Evolutionary conservation across 768 basidiomycete species (phyloP).

Genomic region (Kwoniella newhampshirensis): DNA sequence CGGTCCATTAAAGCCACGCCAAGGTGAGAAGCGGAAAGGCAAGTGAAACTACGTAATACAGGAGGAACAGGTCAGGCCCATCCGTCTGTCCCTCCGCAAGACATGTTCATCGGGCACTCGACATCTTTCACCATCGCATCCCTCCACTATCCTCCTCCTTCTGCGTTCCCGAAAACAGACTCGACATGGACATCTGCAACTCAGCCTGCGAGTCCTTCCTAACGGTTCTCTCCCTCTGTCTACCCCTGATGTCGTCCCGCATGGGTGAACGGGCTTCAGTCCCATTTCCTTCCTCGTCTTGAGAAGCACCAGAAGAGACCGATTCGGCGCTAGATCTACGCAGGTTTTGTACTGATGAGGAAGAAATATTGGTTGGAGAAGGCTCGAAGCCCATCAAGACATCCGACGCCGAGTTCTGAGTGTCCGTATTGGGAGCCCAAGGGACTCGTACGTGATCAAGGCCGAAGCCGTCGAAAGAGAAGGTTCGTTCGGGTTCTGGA

Average conservation of each 20-base stretch:
- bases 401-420: conserved; percentile 10
- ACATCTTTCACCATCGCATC: conserved; percentile 32
- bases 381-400: conserved; percentile 27
- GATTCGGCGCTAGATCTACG: conserved; percentile 24
- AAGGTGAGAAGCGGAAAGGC: no score
- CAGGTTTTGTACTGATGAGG: conserved; percentile 11
- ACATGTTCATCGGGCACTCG: no score
- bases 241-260: conserved; percentile 18
- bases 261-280: conserved; percentile 9
- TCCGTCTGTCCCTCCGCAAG: no score
- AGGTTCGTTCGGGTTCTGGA: conserved; percentile 34
- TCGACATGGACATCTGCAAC: conserved; percentile 30
- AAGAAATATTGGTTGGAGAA: conserved; percentile 21
- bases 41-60: no score
- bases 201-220: conserved; percentile 28
- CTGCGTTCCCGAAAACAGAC: conserved; percentile 17
- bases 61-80: no score
- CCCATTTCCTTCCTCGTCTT: conserved; percentile 11
- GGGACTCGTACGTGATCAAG: conserved; percentile 3
- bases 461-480: conserved; percentile 14
- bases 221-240: conserved; percentile 14
- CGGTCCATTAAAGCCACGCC: no score
- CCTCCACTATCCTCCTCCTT: conserved; percentile 28
- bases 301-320: conserved; percentile 11
- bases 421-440: conserved; percentile 5